Conservation (phyloP, 2,329 filamentous ascomycete genomes). For the Clonostachys rhizophaga region DNA sequence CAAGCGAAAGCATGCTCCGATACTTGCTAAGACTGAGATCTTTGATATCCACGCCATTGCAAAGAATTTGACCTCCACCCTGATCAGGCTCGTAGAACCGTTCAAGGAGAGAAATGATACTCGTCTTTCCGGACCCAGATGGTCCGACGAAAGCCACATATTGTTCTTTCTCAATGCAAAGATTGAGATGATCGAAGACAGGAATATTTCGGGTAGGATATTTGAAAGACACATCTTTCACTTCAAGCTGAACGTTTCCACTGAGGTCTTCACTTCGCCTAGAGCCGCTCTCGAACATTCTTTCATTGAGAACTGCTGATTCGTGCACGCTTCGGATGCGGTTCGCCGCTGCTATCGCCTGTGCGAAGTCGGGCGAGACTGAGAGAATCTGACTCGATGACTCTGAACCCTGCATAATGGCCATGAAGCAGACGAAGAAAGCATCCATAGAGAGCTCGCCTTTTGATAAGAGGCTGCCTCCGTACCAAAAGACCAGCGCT, state of each 20-base stretch:
- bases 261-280: not conserved
- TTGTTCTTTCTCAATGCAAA: conserved; percentile 17
- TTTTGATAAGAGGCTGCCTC: conserved; percentile 68
- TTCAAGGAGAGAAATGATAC: conserved; percentile 86
- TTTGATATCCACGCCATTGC: conserved; percentile 81
- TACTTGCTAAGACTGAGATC: conserved; percentile 82
- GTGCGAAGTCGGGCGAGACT: conserved; percentile 2
- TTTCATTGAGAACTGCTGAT: not conserved
- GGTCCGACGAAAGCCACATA: conserved; percentile 79
- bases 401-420: conserved; percentile 39
- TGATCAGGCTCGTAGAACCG: conserved; percentile 85
- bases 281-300: conserved; percentile 1
- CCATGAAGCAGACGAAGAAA: conserved; percentile 45
- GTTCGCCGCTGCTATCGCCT: not conserved
- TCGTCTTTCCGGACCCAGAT: conserved; percentile 90
- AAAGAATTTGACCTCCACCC: conserved; percentile 64
- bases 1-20: conserved; percentile 76
- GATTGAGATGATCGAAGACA: not conserved
- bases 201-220: too few species aligned
- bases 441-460: conserved; percentile 45
- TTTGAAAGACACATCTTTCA: too few species aligned
- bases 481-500: conserved; percentile 91
- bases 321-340: not conserved
- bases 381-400: conserved; percentile 3
- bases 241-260: not conserved